Percentiles rank a stretch among this genome's conserved stretches.
Conservation (phyloP, 2,329 filamentous ascomycete species). For the Alternaria conjuncta region DNA sequence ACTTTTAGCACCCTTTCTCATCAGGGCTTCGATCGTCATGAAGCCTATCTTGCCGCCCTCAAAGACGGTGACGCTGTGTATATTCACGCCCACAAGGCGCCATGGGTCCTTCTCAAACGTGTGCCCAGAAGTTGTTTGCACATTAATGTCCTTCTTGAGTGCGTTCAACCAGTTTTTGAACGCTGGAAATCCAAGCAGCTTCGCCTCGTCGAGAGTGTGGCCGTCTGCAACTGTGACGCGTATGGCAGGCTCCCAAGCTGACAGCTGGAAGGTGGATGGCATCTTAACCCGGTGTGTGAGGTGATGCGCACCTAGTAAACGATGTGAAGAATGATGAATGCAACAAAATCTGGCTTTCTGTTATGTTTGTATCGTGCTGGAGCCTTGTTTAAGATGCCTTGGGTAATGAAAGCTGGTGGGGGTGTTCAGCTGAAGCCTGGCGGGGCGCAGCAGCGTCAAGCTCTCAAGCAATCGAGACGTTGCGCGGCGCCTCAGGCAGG, state of each 20-base stretch:
- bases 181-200: not conserved
- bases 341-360: no score
- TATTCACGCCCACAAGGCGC: not conserved
- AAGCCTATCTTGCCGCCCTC: conserved; percentile 41
- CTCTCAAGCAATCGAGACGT: no score
- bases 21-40: not conserved
- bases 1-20: conserved; percentile 36
- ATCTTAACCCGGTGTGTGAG: not conserved
- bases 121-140: not conserved
- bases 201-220: not conserved
- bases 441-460: no score
- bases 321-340: no score
- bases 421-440: no score
- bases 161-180: not conserved
- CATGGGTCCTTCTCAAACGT: not conserved
- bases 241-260: not conserved
- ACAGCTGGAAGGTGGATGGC: not conserved
- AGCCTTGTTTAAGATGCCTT: no score
- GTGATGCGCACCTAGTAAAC: no score
- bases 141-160: not conserved
- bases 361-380: no score
- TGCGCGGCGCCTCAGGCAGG: no score
- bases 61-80: conserved; percentile 30
- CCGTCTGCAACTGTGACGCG: not conserved
- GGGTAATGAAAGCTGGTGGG: no score